These are phyloP conservation scores for Russula dissimulans DNA, from an alignment of 768 basidiomycete genomes.

Conservation along the genomic window DNA sequence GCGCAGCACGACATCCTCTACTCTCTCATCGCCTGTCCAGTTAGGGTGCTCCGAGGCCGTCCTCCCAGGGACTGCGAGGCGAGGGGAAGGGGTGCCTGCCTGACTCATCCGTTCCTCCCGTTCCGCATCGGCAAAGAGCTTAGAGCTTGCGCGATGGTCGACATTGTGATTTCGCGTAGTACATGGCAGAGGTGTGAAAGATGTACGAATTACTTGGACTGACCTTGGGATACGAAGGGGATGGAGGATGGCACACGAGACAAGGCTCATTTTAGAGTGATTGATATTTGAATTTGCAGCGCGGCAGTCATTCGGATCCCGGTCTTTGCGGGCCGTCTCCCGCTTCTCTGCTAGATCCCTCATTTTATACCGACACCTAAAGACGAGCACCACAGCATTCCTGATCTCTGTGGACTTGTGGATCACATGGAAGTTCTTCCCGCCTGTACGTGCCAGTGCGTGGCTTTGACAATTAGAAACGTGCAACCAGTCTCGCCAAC, in stretches of 20 bases:
- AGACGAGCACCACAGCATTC: constrained; percentile 88
- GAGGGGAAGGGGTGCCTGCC: constrained; percentile 6
- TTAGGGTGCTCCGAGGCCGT: constrained; percentile 43
- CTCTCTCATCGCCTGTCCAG: constrained; percentile 72
- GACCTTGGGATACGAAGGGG: neutral
- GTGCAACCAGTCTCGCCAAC: constrained; percentile 81
- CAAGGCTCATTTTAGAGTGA: neutral
- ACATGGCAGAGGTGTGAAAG: neutral
- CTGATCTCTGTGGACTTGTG: constrained; percentile 79
- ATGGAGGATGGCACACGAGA: neutral
- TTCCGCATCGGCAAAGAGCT: constrained; percentile 59
- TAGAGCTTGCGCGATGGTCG: constrained; percentile 38
- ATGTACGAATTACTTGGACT: neutral
- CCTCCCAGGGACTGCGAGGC: constrained; percentile 23
- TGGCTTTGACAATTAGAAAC: neutral
- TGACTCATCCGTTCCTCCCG: constrained; percentile 38
- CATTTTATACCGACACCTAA: too few relatives aligned
- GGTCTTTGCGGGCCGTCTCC: too few relatives aligned
- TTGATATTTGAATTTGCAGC: too few relatives aligned
- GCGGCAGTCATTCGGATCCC: too few relatives aligned
- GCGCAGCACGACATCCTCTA: constrained; percentile 60
- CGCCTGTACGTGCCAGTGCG: constrained; percentile 39
- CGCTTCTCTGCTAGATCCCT: too few relatives aligned
- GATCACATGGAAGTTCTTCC: constrained; percentile 97
- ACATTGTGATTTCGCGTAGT: neutral